Evolutionary conservation across 768 basidiomycete species (phyloP).

Genomic region (Phallus indusiatus): DNA sequence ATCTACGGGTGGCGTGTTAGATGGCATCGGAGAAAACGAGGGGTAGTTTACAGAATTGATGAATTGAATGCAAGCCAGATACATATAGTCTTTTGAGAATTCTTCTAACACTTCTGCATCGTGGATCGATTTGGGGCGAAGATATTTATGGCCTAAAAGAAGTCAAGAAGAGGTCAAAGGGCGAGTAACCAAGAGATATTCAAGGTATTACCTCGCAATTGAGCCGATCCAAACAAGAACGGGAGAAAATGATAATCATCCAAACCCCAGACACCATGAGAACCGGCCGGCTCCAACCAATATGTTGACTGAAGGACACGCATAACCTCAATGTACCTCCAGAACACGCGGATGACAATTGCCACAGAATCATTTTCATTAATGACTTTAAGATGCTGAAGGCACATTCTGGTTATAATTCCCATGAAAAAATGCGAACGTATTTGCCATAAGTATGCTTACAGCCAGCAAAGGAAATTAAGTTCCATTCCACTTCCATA

Average conservation of each 20-base stretch:
- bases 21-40: background rate
- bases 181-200: background rate
- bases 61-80: constrained; percentile 91
- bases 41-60: constrained; percentile 71
- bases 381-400: constrained; percentile 62
- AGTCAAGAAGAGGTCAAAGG: background rate
- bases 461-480: constrained; percentile 97
- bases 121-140: constrained; percentile 88
- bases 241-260: constrained; percentile 97
- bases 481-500: constrained; percentile 99
- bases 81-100: constrained; percentile 89
- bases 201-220: constrained; percentile 43
- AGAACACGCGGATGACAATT: constrained; percentile 79
- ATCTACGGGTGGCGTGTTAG: constrained; percentile 40
- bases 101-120: constrained; percentile 87
- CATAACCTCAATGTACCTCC: constrained; percentile 85
- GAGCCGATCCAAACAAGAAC: constrained; percentile 80
- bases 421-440: background rate
- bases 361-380: constrained; percentile 56
- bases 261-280: constrained; percentile 96
- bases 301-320: constrained; percentile 84
- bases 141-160: constrained; percentile 72
- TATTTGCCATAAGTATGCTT: constrained; percentile 22
- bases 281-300: constrained; percentile 98
- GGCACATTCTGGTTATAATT: constrained; percentile 56